A percentile compares a stretch with the other conserved stretches of the same genome.
These are phyloP conservation scores for Vararia minispora DNA, from an alignment of 768 basidiomycete species.

Conservation along the genomic window DNA sequence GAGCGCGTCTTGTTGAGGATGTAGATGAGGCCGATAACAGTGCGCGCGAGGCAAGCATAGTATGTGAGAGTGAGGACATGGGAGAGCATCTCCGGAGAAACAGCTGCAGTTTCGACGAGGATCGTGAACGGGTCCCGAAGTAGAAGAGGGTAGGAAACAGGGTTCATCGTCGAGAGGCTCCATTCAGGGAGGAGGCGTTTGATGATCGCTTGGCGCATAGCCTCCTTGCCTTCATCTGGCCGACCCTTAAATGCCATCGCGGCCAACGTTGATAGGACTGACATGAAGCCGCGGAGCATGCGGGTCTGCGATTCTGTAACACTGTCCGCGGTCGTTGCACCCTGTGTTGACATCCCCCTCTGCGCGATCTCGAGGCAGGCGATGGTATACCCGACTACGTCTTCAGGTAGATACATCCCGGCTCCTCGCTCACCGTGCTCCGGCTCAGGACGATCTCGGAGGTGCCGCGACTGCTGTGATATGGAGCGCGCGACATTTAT, in stretches of 20 bases:
- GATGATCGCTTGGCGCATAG: slow-evolving; percentile 75
- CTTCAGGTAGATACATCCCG: slow-evolving; percentile 86
- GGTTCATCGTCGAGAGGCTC: slow-evolving; percentile 76
- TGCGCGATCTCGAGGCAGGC: slow-evolving; percentile 70
- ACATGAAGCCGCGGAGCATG: slow-evolving; percentile 68
- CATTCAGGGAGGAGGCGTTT: slow-evolving; percentile 87
- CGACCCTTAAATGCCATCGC: slow-evolving; percentile 58
- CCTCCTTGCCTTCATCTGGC: slow-evolving; percentile 65
- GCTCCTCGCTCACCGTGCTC: slow-evolving; percentile 66
- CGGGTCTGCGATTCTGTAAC: slow-evolving; percentile 67
- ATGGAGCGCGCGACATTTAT: slow-evolving; percentile 68
- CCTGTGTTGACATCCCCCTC: slow-evolving; percentile 46
- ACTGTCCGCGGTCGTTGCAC: slow-evolving; percentile 55
- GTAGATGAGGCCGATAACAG: slow-evolving; percentile 78
- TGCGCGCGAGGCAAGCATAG: slow-evolving; percentile 82
- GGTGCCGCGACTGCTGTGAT: slow-evolving; percentile 75
- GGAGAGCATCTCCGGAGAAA: slow-evolving; percentile 81
- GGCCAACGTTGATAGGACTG: slow-evolving; percentile 55
- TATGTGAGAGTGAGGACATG: slow-evolving; percentile 85
- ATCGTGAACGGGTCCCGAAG: slow-evolving; percentile 85
- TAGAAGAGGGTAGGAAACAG: slow-evolving; percentile 77
- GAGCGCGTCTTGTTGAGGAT: slow-evolving; percentile 64
- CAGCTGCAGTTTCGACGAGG: slow-evolving; percentile 81
- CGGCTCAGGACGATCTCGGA: slow-evolving; percentile 67
- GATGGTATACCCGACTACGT: slow-evolving; percentile 84